Evolutionary conservation across 148 eudicot genomes (phyloP).

Genomic region (Silene latifolia): DNA sequence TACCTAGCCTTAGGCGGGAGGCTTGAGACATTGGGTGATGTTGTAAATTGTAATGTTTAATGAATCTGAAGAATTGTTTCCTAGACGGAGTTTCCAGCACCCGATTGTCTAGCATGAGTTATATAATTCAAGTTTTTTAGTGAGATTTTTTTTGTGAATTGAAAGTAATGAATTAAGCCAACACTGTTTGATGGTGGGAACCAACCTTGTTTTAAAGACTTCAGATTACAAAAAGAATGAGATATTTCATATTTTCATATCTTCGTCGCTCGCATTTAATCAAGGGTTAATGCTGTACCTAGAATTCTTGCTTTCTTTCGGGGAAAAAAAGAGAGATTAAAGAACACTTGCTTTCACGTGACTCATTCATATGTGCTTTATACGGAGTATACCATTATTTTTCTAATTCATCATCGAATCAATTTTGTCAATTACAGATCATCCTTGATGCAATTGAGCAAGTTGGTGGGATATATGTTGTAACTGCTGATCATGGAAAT

Average conservation of each 20-base stretch:
- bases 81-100: conserved; percentile 39
- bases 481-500: conserved; percentile 95
- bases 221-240: background rate
- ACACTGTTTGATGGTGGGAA: background rate
- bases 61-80: background rate
- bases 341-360: background rate
- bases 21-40: background rate
- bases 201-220: background rate
- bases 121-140: background rate
- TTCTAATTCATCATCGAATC: background rate
- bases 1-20: no score
- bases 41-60: background rate
- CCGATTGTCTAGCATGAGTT: background rate
- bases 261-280: background rate
- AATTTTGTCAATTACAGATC: conserved; percentile 39
- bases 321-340: background rate
- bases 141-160: background rate
- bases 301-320: background rate
- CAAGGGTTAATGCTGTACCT: background rate
- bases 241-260: background rate
- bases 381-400: background rate
- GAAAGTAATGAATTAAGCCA: background rate
- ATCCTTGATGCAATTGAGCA: conserved; percentile 82
- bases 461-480: conserved; percentile 88
- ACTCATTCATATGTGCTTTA: background rate